Conservation (phyloP, 129 eudicot species). For the Logfia minima region DNA sequence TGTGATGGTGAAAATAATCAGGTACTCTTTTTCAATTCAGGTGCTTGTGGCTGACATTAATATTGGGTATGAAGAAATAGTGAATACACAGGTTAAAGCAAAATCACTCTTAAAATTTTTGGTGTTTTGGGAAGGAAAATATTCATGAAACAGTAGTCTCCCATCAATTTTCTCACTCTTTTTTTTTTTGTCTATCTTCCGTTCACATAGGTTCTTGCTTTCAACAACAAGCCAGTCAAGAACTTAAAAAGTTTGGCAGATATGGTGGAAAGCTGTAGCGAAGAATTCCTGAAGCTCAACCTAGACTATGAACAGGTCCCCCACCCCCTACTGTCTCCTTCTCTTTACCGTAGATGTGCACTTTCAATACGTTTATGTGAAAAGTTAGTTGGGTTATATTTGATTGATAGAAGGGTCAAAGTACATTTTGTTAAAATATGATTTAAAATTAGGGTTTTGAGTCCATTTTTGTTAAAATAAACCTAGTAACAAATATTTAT, state of each 20-base stretch:
- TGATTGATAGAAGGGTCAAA: background rate
- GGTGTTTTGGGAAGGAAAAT: conserved; percentile 11
- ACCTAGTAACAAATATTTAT: too few relatives aligned
- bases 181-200: background rate
- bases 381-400: background rate
- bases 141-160: background rate
- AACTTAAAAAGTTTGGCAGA: conserved; percentile 53
- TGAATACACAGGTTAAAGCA: conserved; percentile 54
- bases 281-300: conserved; percentile 50
- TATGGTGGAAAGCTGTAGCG: conserved; percentile 57
- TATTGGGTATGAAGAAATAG: conserved; percentile 61
- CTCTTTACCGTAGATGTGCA: background rate
- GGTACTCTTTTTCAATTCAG: conserved; percentile 21
- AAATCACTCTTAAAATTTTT: background rate
- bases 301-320: conserved; percentile 59
- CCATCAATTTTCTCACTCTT: conserved; percentile 3
- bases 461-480: too few relatives aligned
- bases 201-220: conserved; percentile 42
- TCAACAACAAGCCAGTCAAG: conserved; percentile 58
- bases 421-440: too few relatives aligned
- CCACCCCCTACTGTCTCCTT: background rate
- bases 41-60: conserved; percentile 64
- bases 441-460: too few relatives aligned
- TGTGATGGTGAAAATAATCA: background rate
- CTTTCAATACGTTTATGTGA: background rate